phyloP scores from a whole-genome alignment of 2,329 filamentous ascomycete species.

The Aureobasidium sp. region DNA sequence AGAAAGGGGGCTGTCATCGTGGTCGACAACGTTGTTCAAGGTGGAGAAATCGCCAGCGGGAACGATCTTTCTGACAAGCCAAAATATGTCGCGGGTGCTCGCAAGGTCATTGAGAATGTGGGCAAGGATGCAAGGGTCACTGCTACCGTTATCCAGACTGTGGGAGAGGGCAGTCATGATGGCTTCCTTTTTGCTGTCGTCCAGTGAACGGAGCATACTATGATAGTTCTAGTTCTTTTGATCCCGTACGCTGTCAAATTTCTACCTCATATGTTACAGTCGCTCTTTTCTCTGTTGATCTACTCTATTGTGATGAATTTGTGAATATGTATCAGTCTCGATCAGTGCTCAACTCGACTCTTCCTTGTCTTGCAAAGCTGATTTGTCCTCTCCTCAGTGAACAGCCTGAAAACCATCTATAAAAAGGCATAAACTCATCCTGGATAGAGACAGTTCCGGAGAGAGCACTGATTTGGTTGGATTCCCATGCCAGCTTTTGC shows the following conservation, averaged over 20 bases:
- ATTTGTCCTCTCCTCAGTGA: too few species aligned
- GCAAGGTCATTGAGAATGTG: slow-evolving; percentile 35
- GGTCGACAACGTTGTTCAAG: slow-evolving; percentile 46
- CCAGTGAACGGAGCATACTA: neutral
- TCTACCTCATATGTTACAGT: neutral
- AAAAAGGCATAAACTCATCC: too few species aligned
- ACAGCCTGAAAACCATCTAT: too few species aligned
- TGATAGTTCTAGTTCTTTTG: neutral
- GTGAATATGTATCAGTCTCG: neutral
- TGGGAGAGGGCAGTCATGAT: slow-evolving; percentile 41
- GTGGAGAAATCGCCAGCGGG: slow-evolving; percentile 31
- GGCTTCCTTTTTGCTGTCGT: slow-evolving; percentile 21
- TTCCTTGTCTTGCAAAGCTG: neutral
- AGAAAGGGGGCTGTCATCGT: slow-evolving; percentile 38
- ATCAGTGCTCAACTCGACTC: neutral
- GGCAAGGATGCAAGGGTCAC: slow-evolving; percentile 38
- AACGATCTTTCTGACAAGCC: slow-evolving; percentile 17
- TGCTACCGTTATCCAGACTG: slow-evolving; percentile 38
- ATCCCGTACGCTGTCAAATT: neutral
- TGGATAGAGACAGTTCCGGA: too few species aligned
- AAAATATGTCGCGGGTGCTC: slow-evolving; percentile 24
- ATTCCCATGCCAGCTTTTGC: too few species aligned
- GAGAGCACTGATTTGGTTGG: too few species aligned
- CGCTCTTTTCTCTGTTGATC: neutral
- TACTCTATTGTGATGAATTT: neutral